phyloP scores from a whole-genome alignment of 31 red algal species.

The Bonnemaisonia californica region DNA sequence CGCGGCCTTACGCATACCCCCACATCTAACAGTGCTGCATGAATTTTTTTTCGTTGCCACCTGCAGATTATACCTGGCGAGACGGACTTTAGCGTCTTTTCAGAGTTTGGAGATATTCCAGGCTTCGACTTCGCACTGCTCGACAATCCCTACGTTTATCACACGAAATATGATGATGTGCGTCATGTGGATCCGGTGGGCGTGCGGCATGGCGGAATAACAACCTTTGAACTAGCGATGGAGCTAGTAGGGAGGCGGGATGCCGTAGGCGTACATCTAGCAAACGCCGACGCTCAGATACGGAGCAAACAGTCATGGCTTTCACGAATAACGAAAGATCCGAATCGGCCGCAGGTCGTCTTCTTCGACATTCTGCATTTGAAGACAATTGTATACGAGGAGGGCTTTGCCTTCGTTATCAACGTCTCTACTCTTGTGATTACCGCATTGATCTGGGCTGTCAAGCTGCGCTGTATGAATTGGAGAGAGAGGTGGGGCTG shows the following conservation, averaged over 20 bases:
- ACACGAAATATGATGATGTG: slow-evolving; percentile 79
- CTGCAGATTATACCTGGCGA: slow-evolving; percentile 82
- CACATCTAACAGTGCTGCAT: not conserved
- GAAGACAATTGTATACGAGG: slow-evolving; percentile 42
- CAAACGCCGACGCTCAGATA: not conserved
- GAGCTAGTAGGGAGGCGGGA: slow-evolving; percentile 57
- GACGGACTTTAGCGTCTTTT: slow-evolving; percentile 91
- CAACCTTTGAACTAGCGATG: slow-evolving; percentile 52
- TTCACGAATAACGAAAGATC: not conserved
- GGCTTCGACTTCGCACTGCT: slow-evolving; percentile 87
- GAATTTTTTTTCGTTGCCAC: not conserved
- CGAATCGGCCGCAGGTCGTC: slow-evolving; percentile 13
- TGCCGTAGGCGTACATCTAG: slow-evolving; percentile 65
- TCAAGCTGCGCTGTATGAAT: slow-evolving; percentile 26
- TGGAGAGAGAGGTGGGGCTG: not conserved
- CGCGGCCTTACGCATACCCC: not conserved
- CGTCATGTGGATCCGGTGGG: slow-evolving; percentile 43
- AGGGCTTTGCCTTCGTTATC: slow-evolving; percentile 18
- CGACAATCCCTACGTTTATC: slow-evolving; percentile 87
- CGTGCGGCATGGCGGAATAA: slow-evolving; percentile 77
- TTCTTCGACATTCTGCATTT: slow-evolving; percentile 67
- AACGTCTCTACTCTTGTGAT: slow-evolving; percentile 35
- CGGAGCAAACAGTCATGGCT: not conserved
- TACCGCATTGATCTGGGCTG: slow-evolving; percentile 43
- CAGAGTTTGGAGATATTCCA: slow-evolving; percentile 78